phyloP scores from a whole-genome alignment of 495 filamentous ascomycete genomes.

The Aspergillus campestris region DNA sequence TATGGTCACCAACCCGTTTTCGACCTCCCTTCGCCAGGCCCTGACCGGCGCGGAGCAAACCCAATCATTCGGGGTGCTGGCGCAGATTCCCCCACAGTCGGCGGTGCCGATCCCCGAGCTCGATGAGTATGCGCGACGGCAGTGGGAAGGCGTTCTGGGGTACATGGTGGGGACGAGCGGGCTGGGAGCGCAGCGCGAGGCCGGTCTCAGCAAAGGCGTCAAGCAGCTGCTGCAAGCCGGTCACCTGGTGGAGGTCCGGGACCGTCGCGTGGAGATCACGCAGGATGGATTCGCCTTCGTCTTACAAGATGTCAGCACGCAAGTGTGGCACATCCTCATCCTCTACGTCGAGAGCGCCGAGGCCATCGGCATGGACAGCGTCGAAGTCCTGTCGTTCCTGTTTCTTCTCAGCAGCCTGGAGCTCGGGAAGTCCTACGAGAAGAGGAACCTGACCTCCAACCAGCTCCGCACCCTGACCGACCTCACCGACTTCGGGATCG shows the following conservation, averaged over 20 bases:
- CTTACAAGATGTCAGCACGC: conserved; percentile 87
- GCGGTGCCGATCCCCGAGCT: conserved; percentile 58
- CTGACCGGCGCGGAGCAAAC: conserved; percentile 80
- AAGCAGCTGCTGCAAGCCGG: conserved; percentile 72
- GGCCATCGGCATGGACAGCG: conserved; percentile 67
- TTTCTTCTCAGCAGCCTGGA: conserved; percentile 93
- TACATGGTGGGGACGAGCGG: conserved; percentile 78
- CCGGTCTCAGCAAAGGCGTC: conserved; percentile 65
- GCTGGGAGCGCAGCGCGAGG: conserved; percentile 38
- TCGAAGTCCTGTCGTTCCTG: conserved; percentile 90
- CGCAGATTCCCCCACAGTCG: conserved; percentile 46
- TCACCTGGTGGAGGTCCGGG: conserved; percentile 63
- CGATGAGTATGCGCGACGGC: conserved; percentile 77
- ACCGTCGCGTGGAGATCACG: conserved; percentile 62
- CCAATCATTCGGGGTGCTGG: conserved; percentile 82
- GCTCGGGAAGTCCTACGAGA: conserved; percentile 82
- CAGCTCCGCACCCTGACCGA: conserved; percentile 81
- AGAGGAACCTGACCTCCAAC: conserved; percentile 63
- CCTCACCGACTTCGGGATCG: conserved; percentile 82
- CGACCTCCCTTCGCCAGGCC: conserved; percentile 66
- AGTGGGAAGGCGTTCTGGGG: conserved; percentile 93
- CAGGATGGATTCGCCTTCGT: conserved; percentile 90
- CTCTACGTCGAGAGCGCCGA: conserved; percentile 87
- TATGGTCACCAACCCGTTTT: conserved; percentile 66
- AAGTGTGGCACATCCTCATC: conserved; percentile 91